These are phyloP conservation scores for Pyrenophora tritici-repentis DNA, from an alignment of 2,329 filamentous ascomycete genomes.

Conservation along the genomic window DNA sequence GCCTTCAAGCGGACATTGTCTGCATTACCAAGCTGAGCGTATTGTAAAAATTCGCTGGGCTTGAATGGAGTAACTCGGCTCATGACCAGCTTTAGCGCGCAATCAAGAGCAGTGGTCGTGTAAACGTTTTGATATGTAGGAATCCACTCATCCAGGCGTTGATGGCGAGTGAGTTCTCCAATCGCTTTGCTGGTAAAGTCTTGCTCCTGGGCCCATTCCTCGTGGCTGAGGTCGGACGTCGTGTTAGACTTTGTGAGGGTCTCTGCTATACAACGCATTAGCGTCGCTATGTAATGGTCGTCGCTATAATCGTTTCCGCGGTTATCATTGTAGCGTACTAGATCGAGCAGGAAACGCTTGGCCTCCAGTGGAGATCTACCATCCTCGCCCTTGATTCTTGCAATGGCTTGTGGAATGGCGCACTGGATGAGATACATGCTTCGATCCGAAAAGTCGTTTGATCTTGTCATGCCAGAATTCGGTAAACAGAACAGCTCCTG, in stretches of 20 bases:
- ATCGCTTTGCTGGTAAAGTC: constrained; percentile 62
- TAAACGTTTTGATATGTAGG: constrained; percentile 69
- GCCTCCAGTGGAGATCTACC: constrained; percentile 79
- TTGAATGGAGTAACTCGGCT: constrained; percentile 59
- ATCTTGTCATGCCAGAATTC: constrained; percentile 75
- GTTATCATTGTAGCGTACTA: constrained; percentile 93
- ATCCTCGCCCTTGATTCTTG: constrained; percentile 73
- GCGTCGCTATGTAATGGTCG: constrained; percentile 80
- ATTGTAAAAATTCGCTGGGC: constrained; percentile 63
- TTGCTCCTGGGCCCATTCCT: constrained; percentile 58
- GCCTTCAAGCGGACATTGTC: constrained; percentile 64
- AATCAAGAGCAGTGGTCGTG: constrained; percentile 65
- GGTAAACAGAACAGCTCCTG: constrained; percentile 86
- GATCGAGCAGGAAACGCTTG: constrained; percentile 83
- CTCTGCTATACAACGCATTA: constrained; percentile 69
- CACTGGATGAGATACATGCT: constrained; percentile 83
- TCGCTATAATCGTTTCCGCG: constrained; percentile 88
- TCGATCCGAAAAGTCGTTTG: constrained; percentile 91
- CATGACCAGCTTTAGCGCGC: constrained; percentile 60
- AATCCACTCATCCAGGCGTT: constrained; percentile 70
- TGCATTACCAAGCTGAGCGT: constrained; percentile 63
- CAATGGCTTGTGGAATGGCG: constrained; percentile 80
- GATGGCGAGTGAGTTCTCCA: constrained; percentile 65
- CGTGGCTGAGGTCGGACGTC: constrained; percentile 47
- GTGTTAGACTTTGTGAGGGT: constrained; percentile 51